Base-by-base conservation (phyloP, 805 yeast species). In the Vanderwaltozyma tropicalis region DNA sequence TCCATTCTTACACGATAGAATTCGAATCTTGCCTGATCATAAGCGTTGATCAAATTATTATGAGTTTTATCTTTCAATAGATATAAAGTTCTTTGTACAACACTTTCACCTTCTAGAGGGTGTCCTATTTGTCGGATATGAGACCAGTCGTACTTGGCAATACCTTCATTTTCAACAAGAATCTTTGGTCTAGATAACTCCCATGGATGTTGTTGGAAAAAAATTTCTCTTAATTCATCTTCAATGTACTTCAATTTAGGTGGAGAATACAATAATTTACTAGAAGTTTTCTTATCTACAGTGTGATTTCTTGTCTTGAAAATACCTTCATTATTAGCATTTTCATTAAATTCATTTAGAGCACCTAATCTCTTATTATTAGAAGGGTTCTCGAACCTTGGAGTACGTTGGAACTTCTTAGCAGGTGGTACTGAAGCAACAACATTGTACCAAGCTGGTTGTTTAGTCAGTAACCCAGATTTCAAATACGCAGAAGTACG, bases 131-230 rank as follows among this genome's bases (percentile, higher is more conserved):
- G 97, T 47, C 72, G 71, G 58, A 92, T 72, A 35, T 68, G 68
- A 33, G 79, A 69, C 97, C 98, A 92, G 59, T 92, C 86, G 41
- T 68, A 67, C 7, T 57, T 52, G 32, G 81, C 85, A 31, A 70
- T 66, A 12, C 43, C 84, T 27, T 70, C 68, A 50, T 77, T 82
- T 59, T 92, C 98, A 32, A 87, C 70, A 47, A 92, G 63, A 21
- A 76, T 69, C 56, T 83, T 84, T 12, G 97, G 96, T 48, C 94
- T 74, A 1, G 97, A 85, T 38, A 88, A 67, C 62, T 92, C 98
- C 98, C 98, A 92, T 6, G 98, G 98, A 62, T 92, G 98, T 57
- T 88, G 96, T 41, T 77, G 76, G 61, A 80, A 89, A 54, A 92
- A 92, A 18, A 82, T 67, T 33, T 73, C 69, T 64, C 98, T 76